These are phyloP conservation scores for Ilyonectria mors-panacis DNA, from an alignment of 2,329 filamentous ascomycete species.

Conservation along the genomic window DNA sequence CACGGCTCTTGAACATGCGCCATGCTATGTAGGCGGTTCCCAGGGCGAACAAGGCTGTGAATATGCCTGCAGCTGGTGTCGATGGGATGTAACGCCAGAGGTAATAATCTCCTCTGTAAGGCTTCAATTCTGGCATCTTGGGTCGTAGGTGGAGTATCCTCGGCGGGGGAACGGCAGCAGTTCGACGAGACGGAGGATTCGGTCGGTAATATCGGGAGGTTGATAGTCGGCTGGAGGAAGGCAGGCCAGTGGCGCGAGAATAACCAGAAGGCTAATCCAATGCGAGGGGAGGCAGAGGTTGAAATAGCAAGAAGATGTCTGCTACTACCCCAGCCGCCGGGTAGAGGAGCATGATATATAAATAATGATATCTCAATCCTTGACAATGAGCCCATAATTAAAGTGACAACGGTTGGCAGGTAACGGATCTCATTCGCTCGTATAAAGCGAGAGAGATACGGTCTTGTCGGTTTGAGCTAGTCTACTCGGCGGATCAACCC, in stretches of 20 bases:
- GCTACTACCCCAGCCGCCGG: not conserved
- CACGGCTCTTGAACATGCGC: conserved; percentile 13
- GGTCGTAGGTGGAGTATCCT: too few relatives aligned
- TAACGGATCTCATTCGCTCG: not conserved
- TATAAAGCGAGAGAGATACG: not conserved
- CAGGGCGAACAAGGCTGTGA: conserved; percentile 8
- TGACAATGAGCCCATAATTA: not conserved
- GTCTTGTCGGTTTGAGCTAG: too few relatives aligned
- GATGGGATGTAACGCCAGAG: conserved; percentile 23
- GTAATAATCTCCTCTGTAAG: conserved; percentile 13
- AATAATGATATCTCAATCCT: not conserved
- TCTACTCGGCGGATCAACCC: too few relatives aligned
- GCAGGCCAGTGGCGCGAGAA: too few relatives aligned
- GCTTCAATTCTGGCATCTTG: conserved; percentile 12
- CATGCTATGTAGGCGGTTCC: conserved; percentile 6
- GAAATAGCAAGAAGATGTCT: not conserved
- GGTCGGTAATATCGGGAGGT: not conserved
- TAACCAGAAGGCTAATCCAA: too few relatives aligned
- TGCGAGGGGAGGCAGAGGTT: not conserved
- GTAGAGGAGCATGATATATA: not conserved
- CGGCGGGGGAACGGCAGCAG: not conserved
- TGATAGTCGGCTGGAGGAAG: not conserved
- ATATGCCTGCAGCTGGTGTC: conserved; percentile 14
- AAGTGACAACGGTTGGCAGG: not conserved
- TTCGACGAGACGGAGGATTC: not conserved